These are phyloP conservation scores for Rhynchosporium secalis DNA, from an alignment of 2,329 filamentous ascomycete genomes.

Conservation along the genomic window DNA sequence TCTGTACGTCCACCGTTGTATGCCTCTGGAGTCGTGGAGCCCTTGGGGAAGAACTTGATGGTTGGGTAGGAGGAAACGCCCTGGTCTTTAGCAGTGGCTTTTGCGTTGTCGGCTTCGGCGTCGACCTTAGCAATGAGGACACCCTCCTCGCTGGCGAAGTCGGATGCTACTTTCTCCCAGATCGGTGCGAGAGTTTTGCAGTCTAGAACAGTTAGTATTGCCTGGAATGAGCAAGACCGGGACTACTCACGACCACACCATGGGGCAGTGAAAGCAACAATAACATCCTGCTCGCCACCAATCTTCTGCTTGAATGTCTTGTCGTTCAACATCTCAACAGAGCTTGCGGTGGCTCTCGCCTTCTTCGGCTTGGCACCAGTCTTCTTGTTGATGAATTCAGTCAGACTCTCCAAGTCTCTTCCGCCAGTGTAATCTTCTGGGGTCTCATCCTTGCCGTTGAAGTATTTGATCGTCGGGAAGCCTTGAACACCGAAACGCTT, in stretches of 20 bases:
- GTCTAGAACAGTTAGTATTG: conserved; percentile 56
- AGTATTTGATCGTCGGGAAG: conserved; percentile 97
- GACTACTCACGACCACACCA: conserved; percentile 85
- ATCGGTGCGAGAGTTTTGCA: conserved; percentile 91
- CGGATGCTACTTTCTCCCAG: conserved; percentile 84
- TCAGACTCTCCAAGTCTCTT: conserved; percentile 83
- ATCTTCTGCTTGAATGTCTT: conserved; percentile 73
- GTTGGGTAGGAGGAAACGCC: conserved; percentile 88
- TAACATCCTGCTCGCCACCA: conserved; percentile 82
- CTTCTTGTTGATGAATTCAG: conserved; percentile 81
- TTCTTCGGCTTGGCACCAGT: conserved; percentile 77
- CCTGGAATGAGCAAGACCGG: neutral
- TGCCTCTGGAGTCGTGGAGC: conserved; percentile 66
- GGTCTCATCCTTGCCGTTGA: conserved; percentile 88
- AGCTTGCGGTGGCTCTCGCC: conserved; percentile 70
- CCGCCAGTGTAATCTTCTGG: conserved; percentile 85
- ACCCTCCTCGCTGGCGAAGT: conserved; percentile 74
- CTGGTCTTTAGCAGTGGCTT: conserved; percentile 72
- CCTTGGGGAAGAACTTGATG: conserved; percentile 95
- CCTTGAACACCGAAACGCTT: conserved; percentile 87
- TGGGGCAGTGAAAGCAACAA: conserved; percentile 96
- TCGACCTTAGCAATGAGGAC: conserved; percentile 95
- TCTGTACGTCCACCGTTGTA: conserved; percentile 80
- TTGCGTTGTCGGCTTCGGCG: conserved; percentile 83
- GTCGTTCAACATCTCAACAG: conserved; percentile 79